Evolutionary conservation across 148 eudicot species (phyloP), one percentile per base, ranked within the genome.

Genomic region (Heliamphora exappendiculata): DNA sequence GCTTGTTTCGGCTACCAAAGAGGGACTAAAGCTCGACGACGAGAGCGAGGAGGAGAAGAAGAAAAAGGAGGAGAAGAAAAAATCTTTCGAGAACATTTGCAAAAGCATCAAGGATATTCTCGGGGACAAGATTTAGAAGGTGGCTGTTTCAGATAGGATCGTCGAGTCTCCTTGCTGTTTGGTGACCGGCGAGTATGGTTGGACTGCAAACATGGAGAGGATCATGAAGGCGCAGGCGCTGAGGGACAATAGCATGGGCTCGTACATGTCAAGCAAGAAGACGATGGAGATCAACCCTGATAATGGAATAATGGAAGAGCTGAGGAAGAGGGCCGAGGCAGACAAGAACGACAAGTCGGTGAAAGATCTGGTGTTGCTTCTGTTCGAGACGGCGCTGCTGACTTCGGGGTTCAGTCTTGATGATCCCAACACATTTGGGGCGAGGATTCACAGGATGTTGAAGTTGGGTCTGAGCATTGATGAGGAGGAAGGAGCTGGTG

Each of bases 201-300:
- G 77, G 77, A 41, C 54, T 16, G 69, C 77, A 0, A 75, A 75
- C 26, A 75, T 75, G 77, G 70, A 75, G 69, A 75, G 70, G 70
- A 75, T 75, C 34, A 75, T 75, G 69, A 75, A 75, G 69, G 70
- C 70, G 4, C 77, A 60, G 17, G 77, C 77, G 13, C 31, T 75
- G 77, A 75, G 77, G 44, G 58, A 75, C 22, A 60, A 1, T 17
- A 29, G 42, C 37, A 62, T 75, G 70, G 29, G 70, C 11, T 16
- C 77, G 0, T 75, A 62, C 29, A 75, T 75, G 53, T 57, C 66
- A 0, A 74, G 67, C 17, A 74, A 74, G 51, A 74, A 74, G 47
- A 74, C 37, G 5, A 74, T 74, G 76, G 76, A 74, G 76, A 74
- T 74, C 17, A 74, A 74, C 41, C 67, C 53, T 0, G 76, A 74